phyloP scores from a whole-genome alignment of 2,329 filamentous ascomycete species.

The Phialophora chinensis region DNA sequence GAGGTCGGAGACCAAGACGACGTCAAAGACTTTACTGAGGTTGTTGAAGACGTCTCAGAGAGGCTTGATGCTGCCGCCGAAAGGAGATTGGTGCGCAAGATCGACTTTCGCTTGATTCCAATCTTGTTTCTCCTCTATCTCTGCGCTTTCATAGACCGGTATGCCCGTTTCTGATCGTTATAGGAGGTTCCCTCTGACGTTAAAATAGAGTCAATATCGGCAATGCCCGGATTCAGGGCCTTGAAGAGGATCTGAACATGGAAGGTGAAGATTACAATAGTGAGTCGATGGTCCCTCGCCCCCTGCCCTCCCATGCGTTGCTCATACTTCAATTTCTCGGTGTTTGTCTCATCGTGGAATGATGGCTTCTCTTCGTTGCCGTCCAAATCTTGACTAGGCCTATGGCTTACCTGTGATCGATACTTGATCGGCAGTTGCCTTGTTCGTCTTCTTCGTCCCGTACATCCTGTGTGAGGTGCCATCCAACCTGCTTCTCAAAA shows the following conservation, averaged over 20 bases:
- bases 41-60: conserved; percentile 3
- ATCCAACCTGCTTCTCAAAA: conserved; percentile 55
- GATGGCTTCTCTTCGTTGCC: background rate
- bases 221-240: conserved; percentile 53
- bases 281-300: conserved; percentile 12
- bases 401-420: background rate
- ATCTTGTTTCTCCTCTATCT: conserved; percentile 72
- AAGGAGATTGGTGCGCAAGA: conserved; percentile 68
- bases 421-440: conserved; percentile 30
- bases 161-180: background rate
- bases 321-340: background rate
- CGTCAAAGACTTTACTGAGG: background rate
- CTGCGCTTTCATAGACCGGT: conserved; percentile 64
- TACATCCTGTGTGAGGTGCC: conserved; percentile 47
- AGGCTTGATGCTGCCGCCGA: conserved; percentile 50
- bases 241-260: conserved; percentile 53
- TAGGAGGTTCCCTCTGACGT: background rate
- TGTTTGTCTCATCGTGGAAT: conserved; percentile 2
- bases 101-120: conserved; percentile 71
- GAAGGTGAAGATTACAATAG: conserved; percentile 47
- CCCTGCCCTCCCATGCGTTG: background rate
- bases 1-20: background rate
- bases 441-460: conserved; percentile 39
- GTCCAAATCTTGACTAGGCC: no score
- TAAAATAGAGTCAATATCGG: conserved; percentile 47